Base-by-base conservation (phyloP, 352 stramenopile genomes). In the Phytopythium cucurbitacearum region DNA sequence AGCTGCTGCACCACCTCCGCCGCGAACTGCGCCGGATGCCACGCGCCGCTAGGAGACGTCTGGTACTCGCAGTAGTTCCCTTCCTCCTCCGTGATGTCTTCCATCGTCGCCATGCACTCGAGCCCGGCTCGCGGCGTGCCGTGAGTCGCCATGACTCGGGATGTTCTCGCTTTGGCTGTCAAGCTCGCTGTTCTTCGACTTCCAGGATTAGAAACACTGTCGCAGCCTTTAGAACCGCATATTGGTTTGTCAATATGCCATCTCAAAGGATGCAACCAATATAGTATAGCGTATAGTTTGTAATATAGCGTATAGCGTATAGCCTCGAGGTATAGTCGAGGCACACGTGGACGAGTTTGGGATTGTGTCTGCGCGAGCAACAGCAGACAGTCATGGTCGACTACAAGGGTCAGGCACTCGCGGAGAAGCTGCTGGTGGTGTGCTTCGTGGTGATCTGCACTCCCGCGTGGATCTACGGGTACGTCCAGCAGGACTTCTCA, bases 81-180 rank as follows among this genome's bases (percentile, higher is more conserved):
- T 3, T 87, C 76, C 40, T 94, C 88, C 52, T 90, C 71, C 10
- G 91, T 97, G 65, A 98, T 98, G 70, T 98, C 92, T 59, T 98
- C 94, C 89, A 98, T 97, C 10, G 90, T 97, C 46, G 84, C 89
- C 39, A 97, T 72, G 67, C 94, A 98, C 63, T 94, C 87, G 71
- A 98, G 87, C 38, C 86, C 89, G 15, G 90, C 83, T 4, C 61
- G 54, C 8, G 92, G 92, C 56, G 80, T 87, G 37, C 90, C 84
- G 54, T 98, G 91, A 8, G 44, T 57, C 50, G 51, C 34, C 65
- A 73, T n/a, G n/a, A n/a, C n/a, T n/a, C n/a, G n/a, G n/a, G n/a
- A n/a, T 28, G 21, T 28, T 28, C 21, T 28, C 21, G 21, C 21
- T 28, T 28, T 28, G 21, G 21, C 2, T 28, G 21, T 28, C 21